These are phyloP conservation scores for Agrocybe praecox DNA, from an alignment of 768 basidiomycete genomes.

Conservation along the genomic window DNA sequence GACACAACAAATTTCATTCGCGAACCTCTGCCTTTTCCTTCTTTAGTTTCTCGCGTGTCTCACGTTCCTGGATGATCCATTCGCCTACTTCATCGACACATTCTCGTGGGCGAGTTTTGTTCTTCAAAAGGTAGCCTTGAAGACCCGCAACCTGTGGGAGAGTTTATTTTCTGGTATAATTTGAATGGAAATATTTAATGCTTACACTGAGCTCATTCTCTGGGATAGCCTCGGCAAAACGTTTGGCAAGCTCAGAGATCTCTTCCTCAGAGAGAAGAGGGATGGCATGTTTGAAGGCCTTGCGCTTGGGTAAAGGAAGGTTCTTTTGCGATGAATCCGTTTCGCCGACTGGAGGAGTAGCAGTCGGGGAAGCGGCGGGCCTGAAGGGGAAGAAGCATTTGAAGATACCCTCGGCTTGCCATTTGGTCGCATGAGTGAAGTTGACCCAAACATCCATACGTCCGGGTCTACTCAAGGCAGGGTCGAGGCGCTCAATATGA, in stretches of 20 bases:
- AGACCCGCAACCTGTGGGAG: conserved; percentile 69
- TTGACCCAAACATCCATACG: conserved; percentile 94
- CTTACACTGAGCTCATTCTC: conserved; percentile 87
- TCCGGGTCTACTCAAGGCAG: conserved; percentile 84
- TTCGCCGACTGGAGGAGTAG: conserved; percentile 21
- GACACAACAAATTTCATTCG: conserved; percentile 9
- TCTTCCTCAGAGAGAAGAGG: conserved; percentile 77
- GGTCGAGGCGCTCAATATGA: conserved; percentile 92
- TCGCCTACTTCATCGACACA: conserved; percentile 79
- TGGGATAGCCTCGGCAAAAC: conserved; percentile 81
- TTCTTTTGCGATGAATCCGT: conserved; percentile 65
- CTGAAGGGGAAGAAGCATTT: conserved; percentile 90
- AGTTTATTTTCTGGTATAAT: neutral
- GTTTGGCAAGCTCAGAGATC: conserved; percentile 76
- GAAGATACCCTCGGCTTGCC: conserved; percentile 93
- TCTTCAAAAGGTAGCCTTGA: conserved; percentile 87
- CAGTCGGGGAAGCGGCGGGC: conserved; percentile 30
- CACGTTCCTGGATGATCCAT: conserved; percentile 82
- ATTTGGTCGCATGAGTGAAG: conserved; percentile 88
- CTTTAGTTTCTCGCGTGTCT: conserved; percentile 83
- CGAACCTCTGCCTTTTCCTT: conserved; percentile 69
- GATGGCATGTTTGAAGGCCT: conserved; percentile 54
- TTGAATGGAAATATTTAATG: neutral
- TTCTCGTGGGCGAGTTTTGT: conserved; percentile 87
- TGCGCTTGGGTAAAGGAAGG: conserved; percentile 68